Evolutionary conservation across 768 basidiomycete species (phyloP), one percentile per base, ranked within the genome.

Genomic region (Podaxis pistillaris): DNA sequence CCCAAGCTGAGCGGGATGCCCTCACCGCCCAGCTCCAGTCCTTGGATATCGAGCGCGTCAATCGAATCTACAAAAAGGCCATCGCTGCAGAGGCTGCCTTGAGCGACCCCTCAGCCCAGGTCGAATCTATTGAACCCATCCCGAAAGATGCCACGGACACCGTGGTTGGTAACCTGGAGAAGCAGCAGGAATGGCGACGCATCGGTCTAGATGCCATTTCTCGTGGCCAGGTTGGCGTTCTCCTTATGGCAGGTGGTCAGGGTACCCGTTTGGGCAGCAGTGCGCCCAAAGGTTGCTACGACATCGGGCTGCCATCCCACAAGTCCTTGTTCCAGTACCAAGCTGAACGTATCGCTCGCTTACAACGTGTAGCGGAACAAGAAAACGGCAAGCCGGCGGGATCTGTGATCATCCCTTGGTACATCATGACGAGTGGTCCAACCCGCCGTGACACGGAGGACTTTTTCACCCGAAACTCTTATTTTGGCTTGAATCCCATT

Each of bases 371-470:
- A 57, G 94, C 94, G 0, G 88, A 86, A 72, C 71, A 81, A 40
- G 78, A 84, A 64, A 72, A 68, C 54, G 71, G 75, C 41, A 86
- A 86, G 68, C 75, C 83, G 15, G 71, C 76, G 17, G 86, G 83
- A 54, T 83, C 85, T 0, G 91, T 93, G 58, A 74, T 85, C 57
- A 86, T 98, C 61, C 93, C 93, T 40, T 98, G 97, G 97, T 98
- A 98, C 78, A 87, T 99, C 70, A 99, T 99, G 97, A 98, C 96
- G 61, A 95, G 93, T 71, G 96, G 96, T 24, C 97, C 96, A 41
- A 99, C 97, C 38, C 86, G 94, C 66, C 80, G 76, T 44, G 91
- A 89, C 38, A 98, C 97, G 24, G 91, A 93, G 74, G 78, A 77
- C 28, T 98, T 90, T 81, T 98, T 98, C 77, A 78, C 77, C 64